Evolutionary conservation across 2,329 filamentous ascomycete species (phyloP), one percentile per base, ranked within the genome.

Genomic region (Blastomyces silverae): DNA sequence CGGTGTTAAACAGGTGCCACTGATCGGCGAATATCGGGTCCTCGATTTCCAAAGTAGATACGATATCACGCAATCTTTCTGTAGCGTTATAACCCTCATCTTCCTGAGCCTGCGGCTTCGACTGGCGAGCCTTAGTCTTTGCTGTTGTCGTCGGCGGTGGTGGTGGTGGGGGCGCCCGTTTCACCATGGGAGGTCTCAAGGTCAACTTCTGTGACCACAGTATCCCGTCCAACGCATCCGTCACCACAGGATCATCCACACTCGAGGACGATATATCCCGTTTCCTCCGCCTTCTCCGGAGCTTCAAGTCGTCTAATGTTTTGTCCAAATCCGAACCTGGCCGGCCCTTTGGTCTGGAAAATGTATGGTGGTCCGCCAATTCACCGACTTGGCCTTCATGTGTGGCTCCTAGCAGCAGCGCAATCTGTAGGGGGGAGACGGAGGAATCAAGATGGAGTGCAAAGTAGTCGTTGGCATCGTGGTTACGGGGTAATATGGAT

Each of bases 21-120:
- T 99, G 94, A 64, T 95, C 89, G 53, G 84, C 82, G 78, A 97
- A 99, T 62, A 96, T 96, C 22, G 94, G 94, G 72, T 99, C 94
- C 42, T 81, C 77, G 68, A 99, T 97, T 17, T 82, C 81, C n/a
- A 99, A 81, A 1, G 82, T 79, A 61, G 82, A 77, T 69, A 87
- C 87, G 58, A 95, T 79, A 5, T 83, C 77, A 60, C 83, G 76
- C 69, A 89, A 87, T 67, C 82, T 79, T 66, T 83, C 76, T 31
- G 88, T 79, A 3, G 85, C 85, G 59, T 79, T 73, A 78, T 73
- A 70, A 81, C 80, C 75, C 15, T 22, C 25, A 44, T 52, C 11
- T 13, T 64, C 48, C 6, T 42, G 15, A 25, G 2, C 63, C 20
- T 20, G 17, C n/a, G 52, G 61, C 15, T 46, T 63, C 11, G 69